Conservation (phyloP, 2,329 filamentous ascomycete genomes). For the Apiospora saccharicola region DNA sequence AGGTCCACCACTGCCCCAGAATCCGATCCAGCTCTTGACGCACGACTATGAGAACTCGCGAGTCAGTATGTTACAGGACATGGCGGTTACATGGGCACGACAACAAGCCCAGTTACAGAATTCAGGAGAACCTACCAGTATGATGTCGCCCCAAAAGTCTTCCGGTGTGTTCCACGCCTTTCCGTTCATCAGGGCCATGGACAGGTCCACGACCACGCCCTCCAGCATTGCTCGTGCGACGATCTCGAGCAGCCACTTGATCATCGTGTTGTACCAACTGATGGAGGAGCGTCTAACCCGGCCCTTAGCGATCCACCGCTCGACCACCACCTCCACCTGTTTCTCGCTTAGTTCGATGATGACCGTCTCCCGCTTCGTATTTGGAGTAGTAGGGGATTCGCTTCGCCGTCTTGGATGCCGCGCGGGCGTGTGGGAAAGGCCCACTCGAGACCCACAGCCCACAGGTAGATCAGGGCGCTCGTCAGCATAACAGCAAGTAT, state of each 20-base stretch:
- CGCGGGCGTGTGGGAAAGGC: constrained; percentile 17
- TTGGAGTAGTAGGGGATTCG: too few species aligned
- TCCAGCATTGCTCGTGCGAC: background rate
- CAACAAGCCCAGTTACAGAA: background rate
- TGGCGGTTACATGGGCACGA: background rate
- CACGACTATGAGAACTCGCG: background rate
- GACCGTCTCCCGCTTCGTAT: background rate
- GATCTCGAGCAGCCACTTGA: constrained; percentile 23
- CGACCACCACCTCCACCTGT: constrained; percentile 17
- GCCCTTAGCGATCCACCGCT: constrained; percentile 20
- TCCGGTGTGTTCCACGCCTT: background rate
- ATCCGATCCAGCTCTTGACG: background rate
- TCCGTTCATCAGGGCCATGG: background rate
- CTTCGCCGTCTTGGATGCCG: background rate
- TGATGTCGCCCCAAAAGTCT: background rate
- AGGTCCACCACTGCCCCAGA: background rate
- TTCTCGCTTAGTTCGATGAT: constrained; percentile 10
- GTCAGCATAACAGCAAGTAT: background rate
- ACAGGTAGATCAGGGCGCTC: constrained; percentile 1
- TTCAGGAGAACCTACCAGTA: background rate
- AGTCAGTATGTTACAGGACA: background rate
- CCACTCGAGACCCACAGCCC: constrained; percentile 13
- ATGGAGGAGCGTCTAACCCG: constrained; percentile 20
- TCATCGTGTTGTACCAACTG: constrained; percentile 23
- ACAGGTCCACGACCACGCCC: background rate